Percentiles rank a stretch among this genome's conserved stretches.
Evolutionary conservation across 257 asterid species (phyloP).

Genomic region (Eucommia ulmoides): DNA sequence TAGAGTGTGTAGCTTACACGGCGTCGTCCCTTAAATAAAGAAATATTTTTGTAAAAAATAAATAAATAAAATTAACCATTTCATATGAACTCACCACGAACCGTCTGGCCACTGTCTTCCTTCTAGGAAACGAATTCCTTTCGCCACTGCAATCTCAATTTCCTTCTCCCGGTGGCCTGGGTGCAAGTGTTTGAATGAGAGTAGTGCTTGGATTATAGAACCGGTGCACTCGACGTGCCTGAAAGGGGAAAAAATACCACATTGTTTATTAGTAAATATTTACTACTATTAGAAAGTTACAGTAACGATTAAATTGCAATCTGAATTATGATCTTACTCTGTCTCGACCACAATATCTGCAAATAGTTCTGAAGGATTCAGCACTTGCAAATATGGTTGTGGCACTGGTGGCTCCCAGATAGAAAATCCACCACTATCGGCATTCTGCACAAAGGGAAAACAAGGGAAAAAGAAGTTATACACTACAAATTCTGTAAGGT

Average conservation of each 20-base stretch:
- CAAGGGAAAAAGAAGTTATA: not conserved
- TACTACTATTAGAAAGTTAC: not conserved
- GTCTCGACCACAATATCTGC: slow-evolving; percentile 68
- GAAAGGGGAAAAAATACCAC: not conserved
- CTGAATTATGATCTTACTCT: slow-evolving; percentile 64
- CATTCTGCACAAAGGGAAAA: no score
- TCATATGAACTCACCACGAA: slow-evolving; percentile 78
- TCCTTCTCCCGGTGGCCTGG: slow-evolving; percentile 63
- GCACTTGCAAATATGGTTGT: slow-evolving; percentile 23
- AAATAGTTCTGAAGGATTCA: slow-evolving; percentile 75
- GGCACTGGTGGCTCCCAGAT: slow-evolving; percentile 57
- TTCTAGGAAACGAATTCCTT: slow-evolving; percentile 39
- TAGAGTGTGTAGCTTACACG: not conserved
- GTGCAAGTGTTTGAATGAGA: slow-evolving; percentile 42
- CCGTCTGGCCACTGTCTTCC: slow-evolving; percentile 54
- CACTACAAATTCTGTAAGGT: no score
- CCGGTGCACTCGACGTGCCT: slow-evolving; percentile 65
- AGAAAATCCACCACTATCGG: slow-evolving; percentile 42
- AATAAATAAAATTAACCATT: not conserved
- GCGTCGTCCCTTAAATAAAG: not conserved
- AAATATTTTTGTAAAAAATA: not conserved
- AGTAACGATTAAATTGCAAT: not conserved
- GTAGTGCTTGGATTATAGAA: slow-evolving; percentile 35
- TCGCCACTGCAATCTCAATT: slow-evolving; percentile 36
- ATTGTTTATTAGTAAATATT: not conserved